Evolutionary conservation across 768 basidiomycete species (phyloP).

Genomic region (Vararia minispora): DNA sequence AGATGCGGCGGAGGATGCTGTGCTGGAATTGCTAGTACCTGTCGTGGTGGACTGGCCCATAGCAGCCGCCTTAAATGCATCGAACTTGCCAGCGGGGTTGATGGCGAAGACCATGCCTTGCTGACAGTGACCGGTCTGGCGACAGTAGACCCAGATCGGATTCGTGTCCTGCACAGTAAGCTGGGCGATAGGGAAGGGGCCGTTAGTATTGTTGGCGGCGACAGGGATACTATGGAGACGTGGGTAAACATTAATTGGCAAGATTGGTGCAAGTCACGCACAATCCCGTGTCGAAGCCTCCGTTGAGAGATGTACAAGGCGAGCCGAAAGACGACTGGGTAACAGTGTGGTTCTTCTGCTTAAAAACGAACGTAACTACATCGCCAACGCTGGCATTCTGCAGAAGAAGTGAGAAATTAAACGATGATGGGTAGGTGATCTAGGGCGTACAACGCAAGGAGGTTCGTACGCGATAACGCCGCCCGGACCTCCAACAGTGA

Average conservation of each 20-base stretch:
- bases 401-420: not conserved
- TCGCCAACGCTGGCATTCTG: conserved; percentile 39
- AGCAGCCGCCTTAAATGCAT: conserved; percentile 44
- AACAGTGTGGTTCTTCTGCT: conserved; percentile 45
- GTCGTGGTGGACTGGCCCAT: conserved; percentile 20
- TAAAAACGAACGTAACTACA: conserved; percentile 36
- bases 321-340: conserved; percentile 42
- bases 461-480: conserved; percentile 32
- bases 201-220: conserved; percentile 25
- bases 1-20: conserved; percentile 7
- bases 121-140: conserved; percentile 43
- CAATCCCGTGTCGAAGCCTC: conserved; percentile 53
- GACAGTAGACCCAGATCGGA: conserved; percentile 51
- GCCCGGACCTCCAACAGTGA: conserved; percentile 35
- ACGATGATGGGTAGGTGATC: too few species aligned
- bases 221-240: conserved; percentile 35
- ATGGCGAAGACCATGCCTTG: conserved; percentile 58
- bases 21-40: conserved; percentile 6
- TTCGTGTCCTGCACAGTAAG: conserved; percentile 29
- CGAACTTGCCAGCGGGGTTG: conserved; percentile 45
- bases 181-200: conserved; percentile 34
- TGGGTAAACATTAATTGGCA: conserved; percentile 9
- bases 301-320: conserved; percentile 31
- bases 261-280: conserved; percentile 20
- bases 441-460: conserved; percentile 18